Evolutionary conservation across 192 early-diverging fungal species (phyloP).

Genomic region (Funneliformis mosseae): DNA sequence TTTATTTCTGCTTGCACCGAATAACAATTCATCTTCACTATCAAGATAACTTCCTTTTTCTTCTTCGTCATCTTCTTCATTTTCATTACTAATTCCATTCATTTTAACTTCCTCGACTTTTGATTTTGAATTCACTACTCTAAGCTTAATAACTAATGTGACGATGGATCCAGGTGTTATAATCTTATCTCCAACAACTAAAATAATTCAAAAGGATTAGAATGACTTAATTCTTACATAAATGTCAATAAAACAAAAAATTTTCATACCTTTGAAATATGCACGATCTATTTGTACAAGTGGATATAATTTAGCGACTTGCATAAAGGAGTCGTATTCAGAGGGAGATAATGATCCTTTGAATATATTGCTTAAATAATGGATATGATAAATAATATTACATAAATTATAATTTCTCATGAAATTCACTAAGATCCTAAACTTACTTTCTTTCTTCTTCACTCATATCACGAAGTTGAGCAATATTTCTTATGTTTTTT

Average conservation of each 20-base stretch:
- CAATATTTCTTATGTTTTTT: constrained; percentile 61
- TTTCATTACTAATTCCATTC: constrained; percentile 42
- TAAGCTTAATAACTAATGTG: constrained; percentile 65
- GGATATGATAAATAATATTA: constrained; percentile 4
- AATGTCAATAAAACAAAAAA: background rate
- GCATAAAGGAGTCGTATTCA: constrained; percentile 69
- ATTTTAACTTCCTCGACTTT: constrained; percentile 39
- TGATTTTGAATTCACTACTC: constrained; percentile 41
- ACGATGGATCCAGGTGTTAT: constrained; percentile 79
- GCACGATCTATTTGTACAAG: constrained; percentile 64
- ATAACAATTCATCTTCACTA: constrained; percentile 39
- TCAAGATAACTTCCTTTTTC: constrained; percentile 37
- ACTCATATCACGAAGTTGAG: constrained; percentile 68
- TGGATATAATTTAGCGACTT: constrained; percentile 81
- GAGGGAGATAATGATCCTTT: constrained; percentile 41
- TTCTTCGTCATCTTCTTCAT: constrained; percentile 51
- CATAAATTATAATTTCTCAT: background rate
- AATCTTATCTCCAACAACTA: constrained; percentile 72
- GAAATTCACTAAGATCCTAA: background rate
- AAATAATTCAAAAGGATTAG: background rate
- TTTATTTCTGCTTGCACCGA: constrained; percentile 35
- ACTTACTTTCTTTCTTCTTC: constrained; percentile 61
- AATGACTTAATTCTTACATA: background rate
- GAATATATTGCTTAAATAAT: constrained; percentile 54
- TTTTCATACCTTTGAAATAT: constrained; percentile 72